phyloP scores from a whole-genome alignment of 2,329 filamentous ascomycete genomes.

The Colletotrichum lupini region DNA sequence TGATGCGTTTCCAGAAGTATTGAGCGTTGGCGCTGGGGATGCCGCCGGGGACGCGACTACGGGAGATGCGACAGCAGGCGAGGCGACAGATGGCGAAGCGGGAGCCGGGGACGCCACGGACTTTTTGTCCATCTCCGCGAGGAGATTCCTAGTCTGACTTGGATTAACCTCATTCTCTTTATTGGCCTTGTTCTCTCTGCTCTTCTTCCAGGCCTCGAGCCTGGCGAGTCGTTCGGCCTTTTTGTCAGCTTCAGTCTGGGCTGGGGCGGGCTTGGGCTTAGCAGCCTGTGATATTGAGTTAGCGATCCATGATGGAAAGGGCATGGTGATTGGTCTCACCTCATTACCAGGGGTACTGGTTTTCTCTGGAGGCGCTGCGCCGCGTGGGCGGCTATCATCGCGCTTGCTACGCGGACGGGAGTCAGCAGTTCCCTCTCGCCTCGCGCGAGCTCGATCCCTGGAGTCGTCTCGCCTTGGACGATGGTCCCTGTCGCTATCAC shows the following conservation, averaged over 20 bases:
- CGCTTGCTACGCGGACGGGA: conserved; percentile 73
- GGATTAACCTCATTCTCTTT: conserved; percentile 77
- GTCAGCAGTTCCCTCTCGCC: conserved; percentile 78
- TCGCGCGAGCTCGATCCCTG: conserved; percentile 71
- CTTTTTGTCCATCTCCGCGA: conserved; percentile 80
- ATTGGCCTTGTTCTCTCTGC: conserved; percentile 80
- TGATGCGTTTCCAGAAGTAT: conserved; percentile 57
- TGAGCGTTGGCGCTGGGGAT: conserved; percentile 44
- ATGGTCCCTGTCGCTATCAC: conserved; percentile 72
- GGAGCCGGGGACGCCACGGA: conserved; percentile 56
- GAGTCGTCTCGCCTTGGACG: conserved; percentile 79
- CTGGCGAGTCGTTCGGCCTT: conserved; percentile 85
- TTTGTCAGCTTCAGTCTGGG: conserved; percentile 76
- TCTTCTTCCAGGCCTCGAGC: conserved; percentile 92
- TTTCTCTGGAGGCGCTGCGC: conserved; percentile 61
- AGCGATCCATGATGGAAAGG: conserved; percentile 29
- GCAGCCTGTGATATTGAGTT: conserved; percentile 56
- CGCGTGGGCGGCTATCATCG: conserved; percentile 69
- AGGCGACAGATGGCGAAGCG: conserved; percentile 60
- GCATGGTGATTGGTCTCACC: conserved; percentile 55
- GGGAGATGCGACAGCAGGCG: conserved; percentile 62
- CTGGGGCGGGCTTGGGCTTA: conserved; percentile 61
- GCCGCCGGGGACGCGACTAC: conserved; percentile 23
- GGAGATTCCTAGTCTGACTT: conserved; percentile 73
- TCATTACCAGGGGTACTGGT: conserved; percentile 64